A percentile compares a stretch with the other conserved stretches of the same genome.
Evolutionary conservation across 176 grass and related monocot species (phyloP).

Genomic region (Rhynchospora breviuscula): DNA sequence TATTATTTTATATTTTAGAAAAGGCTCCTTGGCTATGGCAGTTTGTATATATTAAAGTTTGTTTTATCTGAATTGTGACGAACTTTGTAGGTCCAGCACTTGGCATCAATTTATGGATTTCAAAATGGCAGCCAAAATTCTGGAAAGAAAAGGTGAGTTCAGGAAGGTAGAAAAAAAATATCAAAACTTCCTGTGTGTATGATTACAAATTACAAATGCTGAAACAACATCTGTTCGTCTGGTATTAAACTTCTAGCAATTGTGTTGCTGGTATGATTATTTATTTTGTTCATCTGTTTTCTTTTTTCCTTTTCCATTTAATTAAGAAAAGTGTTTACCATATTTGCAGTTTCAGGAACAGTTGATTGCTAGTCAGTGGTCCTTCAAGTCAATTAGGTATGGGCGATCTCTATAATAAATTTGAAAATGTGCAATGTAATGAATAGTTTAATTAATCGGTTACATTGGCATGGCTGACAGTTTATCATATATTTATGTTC

Average conservation of each 20-base stretch:
- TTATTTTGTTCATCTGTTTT: too few species aligned
- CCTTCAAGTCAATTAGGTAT: too few species aligned
- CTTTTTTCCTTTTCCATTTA: too few species aligned
- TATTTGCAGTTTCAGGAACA: too few species aligned
- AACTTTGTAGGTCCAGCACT: slow-evolving; percentile 62
- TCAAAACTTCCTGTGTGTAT: neutral
- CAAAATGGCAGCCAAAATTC: slow-evolving; percentile 70
- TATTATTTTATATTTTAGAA: neutral
- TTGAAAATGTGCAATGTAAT: too few species aligned
- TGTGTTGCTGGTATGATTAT: too few species aligned
- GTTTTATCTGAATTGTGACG: neutral
- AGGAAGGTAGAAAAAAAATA: neutral
- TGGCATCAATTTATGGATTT: slow-evolving; percentile 84
- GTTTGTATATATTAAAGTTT: neutral
- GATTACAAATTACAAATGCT: neutral
- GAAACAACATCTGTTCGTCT: neutral
- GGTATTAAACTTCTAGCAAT: neutral
- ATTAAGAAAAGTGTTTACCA: too few species aligned
- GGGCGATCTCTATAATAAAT: too few species aligned
- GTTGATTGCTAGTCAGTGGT: too few species aligned
- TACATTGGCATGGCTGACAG: too few species aligned
- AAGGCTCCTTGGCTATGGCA: neutral
- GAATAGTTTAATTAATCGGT: too few species aligned
- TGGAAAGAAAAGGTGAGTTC: slow-evolving; percentile 77
- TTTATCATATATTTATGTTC: too few species aligned